These are phyloP conservation scores for Fremontodendron californicum DNA, from an alignment of 345 rosid genomes.

Conservation along the genomic window DNA sequence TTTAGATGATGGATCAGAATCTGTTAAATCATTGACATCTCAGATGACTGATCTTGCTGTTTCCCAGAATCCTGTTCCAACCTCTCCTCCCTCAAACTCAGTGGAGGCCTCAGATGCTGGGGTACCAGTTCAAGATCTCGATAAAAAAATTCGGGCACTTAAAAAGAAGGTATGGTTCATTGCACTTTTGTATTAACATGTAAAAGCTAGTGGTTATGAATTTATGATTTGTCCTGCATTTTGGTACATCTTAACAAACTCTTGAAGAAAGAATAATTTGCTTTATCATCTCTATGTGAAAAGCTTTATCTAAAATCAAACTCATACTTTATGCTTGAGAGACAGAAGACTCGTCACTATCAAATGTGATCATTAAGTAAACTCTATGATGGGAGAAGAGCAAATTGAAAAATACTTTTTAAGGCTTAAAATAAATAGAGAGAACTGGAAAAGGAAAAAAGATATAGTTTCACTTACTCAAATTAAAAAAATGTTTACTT, in stretches of 20 bases:
- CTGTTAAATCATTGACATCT: constrained; percentile 56
- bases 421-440: background rate
- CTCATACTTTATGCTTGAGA: background rate
- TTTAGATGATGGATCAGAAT: constrained; percentile 32
- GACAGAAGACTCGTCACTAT: background rate
- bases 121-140: constrained; percentile 51
- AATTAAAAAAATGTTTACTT: background rate
- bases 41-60: constrained; percentile 58
- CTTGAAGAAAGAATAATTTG: background rate
- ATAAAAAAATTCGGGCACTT: constrained; percentile 79
- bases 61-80: constrained; percentile 38
- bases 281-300: background rate
- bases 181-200: constrained; percentile 3
- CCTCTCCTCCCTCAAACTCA: constrained; percentile 30
- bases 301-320: background rate
- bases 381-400: background rate
- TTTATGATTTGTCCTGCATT: background rate
- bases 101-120: constrained; percentile 35
- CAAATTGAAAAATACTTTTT: background rate
- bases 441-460: background rate
- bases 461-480: background rate
- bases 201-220: background rate
- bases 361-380: background rate
- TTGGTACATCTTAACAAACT: background rate
- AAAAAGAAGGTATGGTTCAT: constrained; percentile 72